Percentiles rank a stretch among this genome's conserved stretches.
Evolutionary conservation across 768 basidiomycete genomes (phyloP).

Genomic region (Trametes villosa): DNA sequence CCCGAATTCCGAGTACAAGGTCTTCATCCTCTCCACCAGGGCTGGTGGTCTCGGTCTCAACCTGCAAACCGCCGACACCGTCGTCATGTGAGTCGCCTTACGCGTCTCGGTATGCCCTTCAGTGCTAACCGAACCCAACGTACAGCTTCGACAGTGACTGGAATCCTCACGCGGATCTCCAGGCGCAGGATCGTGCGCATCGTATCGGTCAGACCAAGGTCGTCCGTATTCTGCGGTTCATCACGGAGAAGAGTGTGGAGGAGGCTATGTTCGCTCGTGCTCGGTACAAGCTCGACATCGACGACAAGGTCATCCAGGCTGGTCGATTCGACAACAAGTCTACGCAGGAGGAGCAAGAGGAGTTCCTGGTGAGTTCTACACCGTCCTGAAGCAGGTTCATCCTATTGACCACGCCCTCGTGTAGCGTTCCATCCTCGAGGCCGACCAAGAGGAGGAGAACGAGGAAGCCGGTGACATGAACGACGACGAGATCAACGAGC

Average conservation of each 20-base stretch:
- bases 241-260: constrained; percentile 98
- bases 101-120: background rate
- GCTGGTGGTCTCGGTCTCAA: constrained; percentile 95
- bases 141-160: constrained; percentile 80
- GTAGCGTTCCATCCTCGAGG: constrained; percentile 88
- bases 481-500: constrained; percentile 92
- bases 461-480: constrained; percentile 93
- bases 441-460: constrained; percentile 88
- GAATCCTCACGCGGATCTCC: constrained; percentile 99
- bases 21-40: constrained; percentile 93
- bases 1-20: constrained; percentile 82
- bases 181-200: constrained; percentile 99
- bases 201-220: constrained; percentile 99
- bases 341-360: constrained; percentile 96
- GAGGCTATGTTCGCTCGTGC: constrained; percentile 97
- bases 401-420: constrained; percentile 19
- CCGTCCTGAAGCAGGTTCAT: constrained; percentile 4
- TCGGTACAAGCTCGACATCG: constrained; percentile 95
- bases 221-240: constrained; percentile 94
- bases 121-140: background rate
- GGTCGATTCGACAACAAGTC: constrained; percentile 99
- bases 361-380: constrained; percentile 72
- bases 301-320: constrained; percentile 99
- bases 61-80: constrained; percentile 94
- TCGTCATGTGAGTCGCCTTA: constrained; percentile 75